Evolutionary conservation across 441 rosid species (phyloP), one percentile per base, ranked within the genome.

Genomic region (Arabidopsis lyrata): DNA sequence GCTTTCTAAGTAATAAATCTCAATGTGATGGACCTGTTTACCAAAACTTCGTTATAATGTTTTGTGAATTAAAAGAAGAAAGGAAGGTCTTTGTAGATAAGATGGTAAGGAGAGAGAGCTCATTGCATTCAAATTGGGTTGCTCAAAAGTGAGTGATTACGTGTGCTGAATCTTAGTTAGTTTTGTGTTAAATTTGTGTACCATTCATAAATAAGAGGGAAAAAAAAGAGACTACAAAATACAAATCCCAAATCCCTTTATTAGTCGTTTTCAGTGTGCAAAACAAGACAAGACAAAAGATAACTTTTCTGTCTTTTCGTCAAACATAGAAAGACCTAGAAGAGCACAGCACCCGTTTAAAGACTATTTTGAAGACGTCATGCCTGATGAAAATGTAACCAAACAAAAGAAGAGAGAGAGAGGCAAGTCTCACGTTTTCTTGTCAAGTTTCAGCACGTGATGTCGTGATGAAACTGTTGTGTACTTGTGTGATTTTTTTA

Each of bases 71-170:
- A 14, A 54, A 44, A 22, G 56, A 50, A 63, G 16, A 52, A 41
- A 41, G 11, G 63, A 6, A 52, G 29, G 54, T 42, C 29, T 15
- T 44, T 44, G 56, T 14, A 54, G 57, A 18, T 22, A 22, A 36
- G 45, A 22, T 36, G n/a, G n/a, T n/a, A 12, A 15, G 22, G 35
- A n/a, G 39, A 14, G 36, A 54, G 52, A 55, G 52, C 49, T 47
- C 35, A 57, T 65, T 29, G 72, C 53, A 65, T 73, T 48, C 77
- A 66, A 57, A 66, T 74, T 66, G 53, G 72, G 60, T 65, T 65
- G 66, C 66, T 73, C 72, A 32, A 36, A 31, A 5, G 58, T 29
- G 44, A 38, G 60, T 47, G 60, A 36, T 73, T 55, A 65, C 72
- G 42, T 57, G 61, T 8, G 38, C 52, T 12, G 41, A 64, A 73